Evolutionary conservation across 345 rosid species (phyloP), one percentile per base, ranked within the genome.

Genomic region (Gossypium thurberi): DNA sequence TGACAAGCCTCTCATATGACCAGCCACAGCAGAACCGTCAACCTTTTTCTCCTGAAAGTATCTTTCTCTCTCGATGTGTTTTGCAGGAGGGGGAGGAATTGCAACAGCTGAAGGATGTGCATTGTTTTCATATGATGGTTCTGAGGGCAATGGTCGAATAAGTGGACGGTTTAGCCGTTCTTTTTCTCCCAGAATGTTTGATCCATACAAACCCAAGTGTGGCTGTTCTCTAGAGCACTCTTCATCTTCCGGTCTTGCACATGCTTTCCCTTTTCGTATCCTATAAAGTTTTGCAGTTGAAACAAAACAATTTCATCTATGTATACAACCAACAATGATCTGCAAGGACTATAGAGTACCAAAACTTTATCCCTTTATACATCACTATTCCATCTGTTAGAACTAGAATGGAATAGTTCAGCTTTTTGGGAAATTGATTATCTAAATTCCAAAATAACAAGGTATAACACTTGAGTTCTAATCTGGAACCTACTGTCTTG

Each of bases 81-180:
- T 92, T 64, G 99, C 87, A 59, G 99, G 98, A 11, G 99, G 99
- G 6, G 99, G 99, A 12, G 99, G 99, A 74, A 95, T 89, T 17
- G 80, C 87, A 63, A 86, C 83, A 20, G 86, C 69, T 20, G 88
- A 83, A 23, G 80, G 77, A 61, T 86, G 82, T 25, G 82, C 72
- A 21, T 33, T 65, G 64, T 78, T 69, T 65, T 86, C 88, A 3
- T 80, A 83, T 40, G 80, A 69, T 67, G 81, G 69, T 37, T 77
- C 95, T 13, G 77, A 69, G 42, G 80, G 76, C 68, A 89, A 73
- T 72, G 98, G 89, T 62, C 93, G 87, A 71, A 91, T 89, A 67
- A 87, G 91, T 46, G 97, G 98, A 46, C 93, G 94, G 80, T 89
- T 85, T 77, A 91, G 79, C 79, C 85, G 85, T 65, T 84, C 93